Base-by-base conservation (phyloP, 495 filamentous ascomycete genomes). In the Podospora didyma region DNA sequence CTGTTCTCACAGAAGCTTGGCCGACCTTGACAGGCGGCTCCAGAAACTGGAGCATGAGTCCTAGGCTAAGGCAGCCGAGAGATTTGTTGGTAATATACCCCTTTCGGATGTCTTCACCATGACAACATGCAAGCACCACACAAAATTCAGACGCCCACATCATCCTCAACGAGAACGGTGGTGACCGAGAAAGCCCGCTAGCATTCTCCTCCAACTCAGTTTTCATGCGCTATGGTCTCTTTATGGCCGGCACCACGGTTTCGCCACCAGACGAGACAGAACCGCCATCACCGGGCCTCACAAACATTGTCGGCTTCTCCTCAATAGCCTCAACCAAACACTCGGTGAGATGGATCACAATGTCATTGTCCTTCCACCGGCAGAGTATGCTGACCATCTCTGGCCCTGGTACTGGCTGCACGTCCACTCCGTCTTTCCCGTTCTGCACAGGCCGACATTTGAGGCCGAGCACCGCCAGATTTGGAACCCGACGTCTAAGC, bases 371-470 rank as follows among this genome's bases (percentile, higher is more conserved):
- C 63, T 75, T 7, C 73, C 75, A 0, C 66, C 59, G 14, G 62
- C 68, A n/a, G 45, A 50, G 0, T 55, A 67, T 12, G 71, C 73
- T 3, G 73, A 74, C 49, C 58, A 68, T 26, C 63, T 73, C 0
- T 41, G 76, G 3, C 50, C 66, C 16, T 66, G 61, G 35, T 79
- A 72, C 55, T 76, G 69, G 64, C 59, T 61, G 2, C 58, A 56
- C 28, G 56, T 73, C 11, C 67, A 73, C 31, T 59, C 65, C 16
- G 31, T 78, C 12, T 75, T 67, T 58, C 73, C 75, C 11, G 65
- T 74, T 39, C 55, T 76, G 12, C 71, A 76, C 39, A 59, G 68
- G 42, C 49, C 62, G n/a, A 62, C 61, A 3, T 75, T 78, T 44
- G 42, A 65, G 21, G 49, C 26, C 16, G 41, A 37, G 0, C 73